phyloP scores from a whole-genome alignment of 1,284 basidiomycete species.

The Spongispora temasekensis region DNA sequence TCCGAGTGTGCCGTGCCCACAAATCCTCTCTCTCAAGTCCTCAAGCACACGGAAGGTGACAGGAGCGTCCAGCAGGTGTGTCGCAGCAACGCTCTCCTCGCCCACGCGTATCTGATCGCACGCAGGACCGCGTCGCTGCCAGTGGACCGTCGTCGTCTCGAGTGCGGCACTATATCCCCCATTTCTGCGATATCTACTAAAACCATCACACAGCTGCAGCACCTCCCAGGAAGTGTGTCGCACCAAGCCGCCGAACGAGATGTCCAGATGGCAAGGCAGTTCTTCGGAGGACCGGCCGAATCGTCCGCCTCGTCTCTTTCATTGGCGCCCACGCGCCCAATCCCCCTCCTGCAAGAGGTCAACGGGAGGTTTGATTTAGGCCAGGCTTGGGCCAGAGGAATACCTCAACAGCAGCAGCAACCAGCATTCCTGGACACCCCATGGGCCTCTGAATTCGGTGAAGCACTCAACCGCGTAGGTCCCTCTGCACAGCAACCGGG shows the following conservation, averaged over 20 bases:
- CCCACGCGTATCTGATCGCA: background rate
- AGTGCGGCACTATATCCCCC: constrained; percentile 41
- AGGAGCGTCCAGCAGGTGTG: constrained; percentile 82
- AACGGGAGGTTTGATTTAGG: constrained; percentile 40
- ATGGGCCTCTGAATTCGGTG: constrained; percentile 56
- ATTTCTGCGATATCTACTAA: constrained; percentile 7
- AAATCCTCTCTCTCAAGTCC: constrained; percentile 88
- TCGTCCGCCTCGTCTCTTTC: constrained; percentile 34
- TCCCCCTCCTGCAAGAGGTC: constrained; percentile 39
- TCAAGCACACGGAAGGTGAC: constrained; percentile 92
- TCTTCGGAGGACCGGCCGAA: constrained; percentile 59
- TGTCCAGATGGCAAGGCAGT: constrained; percentile 73
- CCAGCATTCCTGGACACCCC: constrained; percentile 36
- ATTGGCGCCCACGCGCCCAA: constrained; percentile 35
- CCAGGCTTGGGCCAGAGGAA: constrained; percentile 58
- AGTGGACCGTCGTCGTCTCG: constrained; percentile 72
- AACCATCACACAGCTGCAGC: constrained; percentile 55
- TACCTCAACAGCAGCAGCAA: constrained; percentile 43
- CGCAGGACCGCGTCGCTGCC: background rate
- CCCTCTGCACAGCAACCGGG: constrained; percentile 34
- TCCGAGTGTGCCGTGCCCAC: constrained; percentile 85
- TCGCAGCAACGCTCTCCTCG: constrained; percentile 9
- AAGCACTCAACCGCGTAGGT: constrained; percentile 9
- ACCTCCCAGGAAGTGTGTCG: constrained; percentile 60
- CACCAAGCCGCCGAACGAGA: constrained; percentile 60